Evolutionary conservation across 805 yeast species (phyloP).

Genomic region (Hanseniaspora nectarophila): DNA sequence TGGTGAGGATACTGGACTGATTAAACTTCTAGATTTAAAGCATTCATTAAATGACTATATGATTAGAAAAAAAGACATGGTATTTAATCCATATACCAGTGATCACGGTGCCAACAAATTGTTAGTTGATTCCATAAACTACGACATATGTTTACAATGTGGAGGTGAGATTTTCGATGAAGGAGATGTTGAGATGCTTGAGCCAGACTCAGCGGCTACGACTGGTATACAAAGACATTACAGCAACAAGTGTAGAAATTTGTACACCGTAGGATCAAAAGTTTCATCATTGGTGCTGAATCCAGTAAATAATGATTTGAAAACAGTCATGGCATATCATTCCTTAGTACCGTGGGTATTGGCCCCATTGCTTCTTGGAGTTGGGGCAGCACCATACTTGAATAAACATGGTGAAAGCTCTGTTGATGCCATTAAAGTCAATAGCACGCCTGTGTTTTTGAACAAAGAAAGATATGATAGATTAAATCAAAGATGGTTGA

Average conservation of each 20-base stretch:
- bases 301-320: slow-evolving; percentile 13
- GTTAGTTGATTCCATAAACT: slow-evolving; percentile 31
- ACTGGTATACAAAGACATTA: slow-evolving; percentile 17
- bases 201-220: slow-evolving; percentile 15
- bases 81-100: slow-evolving; percentile 15
- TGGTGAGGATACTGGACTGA: slow-evolving; percentile 42
- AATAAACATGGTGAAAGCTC: slow-evolving; percentile 69
- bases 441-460: slow-evolving; percentile 40
- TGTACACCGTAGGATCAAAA: slow-evolving; percentile 19
- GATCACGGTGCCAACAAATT: slow-evolving; percentile 22
- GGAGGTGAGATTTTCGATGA: slow-evolving; percentile 29
- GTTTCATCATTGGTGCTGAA: slow-evolving; percentile 21
- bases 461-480: slow-evolving; percentile 43
- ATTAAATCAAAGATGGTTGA: slow-evolving; percentile 50
- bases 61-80: slow-evolving; percentile 25
- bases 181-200: slow-evolving; percentile 21
- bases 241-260: slow-evolving; percentile 25
- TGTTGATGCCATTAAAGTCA: slow-evolving; percentile 40
- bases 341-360: slow-evolving; percentile 37
- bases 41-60: slow-evolving; percentile 32
- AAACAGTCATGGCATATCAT: neutral
- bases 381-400: slow-evolving; percentile 70
- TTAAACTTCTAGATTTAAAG: slow-evolving; percentile 45
- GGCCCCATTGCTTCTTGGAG: slow-evolving; percentile 83
- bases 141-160: slow-evolving; percentile 36